Percentiles rank a stretch among this genome's conserved stretches.
phyloP scores from a whole-genome alignment of 2,329 filamentous ascomycete genomes.

The Drechslera avenae region DNA sequence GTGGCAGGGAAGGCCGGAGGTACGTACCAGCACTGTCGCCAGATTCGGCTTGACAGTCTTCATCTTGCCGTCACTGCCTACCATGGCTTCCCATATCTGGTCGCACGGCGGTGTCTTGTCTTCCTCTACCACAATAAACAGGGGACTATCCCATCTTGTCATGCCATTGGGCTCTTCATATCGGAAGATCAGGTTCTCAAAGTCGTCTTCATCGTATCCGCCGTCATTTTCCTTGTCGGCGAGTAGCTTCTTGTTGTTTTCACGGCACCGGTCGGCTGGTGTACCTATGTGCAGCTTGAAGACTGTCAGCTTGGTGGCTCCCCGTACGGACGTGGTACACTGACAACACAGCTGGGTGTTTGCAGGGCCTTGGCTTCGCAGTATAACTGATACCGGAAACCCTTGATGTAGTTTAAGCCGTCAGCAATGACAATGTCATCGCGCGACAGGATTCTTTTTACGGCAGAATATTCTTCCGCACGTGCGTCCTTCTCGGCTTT shows the following conservation, averaged over 20 bases:
- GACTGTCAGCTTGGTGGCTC: slow-evolving; percentile 37
- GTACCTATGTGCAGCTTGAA: slow-evolving; percentile 63
- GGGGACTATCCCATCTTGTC: slow-evolving; percentile 81
- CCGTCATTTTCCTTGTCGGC: slow-evolving; percentile 45
- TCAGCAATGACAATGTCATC: slow-evolving; percentile 81
- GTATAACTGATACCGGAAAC: slow-evolving; percentile 83
- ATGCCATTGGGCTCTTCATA: slow-evolving; percentile 88
- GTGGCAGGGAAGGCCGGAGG: background rate
- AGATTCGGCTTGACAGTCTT: slow-evolving; percentile 75
- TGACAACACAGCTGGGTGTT: slow-evolving; percentile 75
- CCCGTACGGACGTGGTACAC: slow-evolving; percentile 22
- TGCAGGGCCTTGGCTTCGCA: slow-evolving; percentile 82
- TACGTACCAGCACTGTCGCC: slow-evolving; percentile 67
- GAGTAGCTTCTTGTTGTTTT: slow-evolving; percentile 65
- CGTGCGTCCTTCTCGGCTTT: slow-evolving; percentile 83
- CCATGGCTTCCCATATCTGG: slow-evolving; percentile 74
- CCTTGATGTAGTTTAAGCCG: slow-evolving; percentile 86
- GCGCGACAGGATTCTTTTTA: slow-evolving; percentile 74
- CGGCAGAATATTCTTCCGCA: slow-evolving; percentile 74
- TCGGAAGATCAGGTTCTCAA: slow-evolving; percentile 79
- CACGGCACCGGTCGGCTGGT: slow-evolving; percentile 59
- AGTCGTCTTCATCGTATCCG: slow-evolving; percentile 65
- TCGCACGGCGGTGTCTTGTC: slow-evolving; percentile 72
- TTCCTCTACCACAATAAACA: slow-evolving; percentile 79
- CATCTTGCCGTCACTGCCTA: slow-evolving; percentile 64